Base-by-base conservation (phyloP, 2,329 filamentous ascomycete genomes). In the Neofusicoccum kwambonambiense region DNA sequence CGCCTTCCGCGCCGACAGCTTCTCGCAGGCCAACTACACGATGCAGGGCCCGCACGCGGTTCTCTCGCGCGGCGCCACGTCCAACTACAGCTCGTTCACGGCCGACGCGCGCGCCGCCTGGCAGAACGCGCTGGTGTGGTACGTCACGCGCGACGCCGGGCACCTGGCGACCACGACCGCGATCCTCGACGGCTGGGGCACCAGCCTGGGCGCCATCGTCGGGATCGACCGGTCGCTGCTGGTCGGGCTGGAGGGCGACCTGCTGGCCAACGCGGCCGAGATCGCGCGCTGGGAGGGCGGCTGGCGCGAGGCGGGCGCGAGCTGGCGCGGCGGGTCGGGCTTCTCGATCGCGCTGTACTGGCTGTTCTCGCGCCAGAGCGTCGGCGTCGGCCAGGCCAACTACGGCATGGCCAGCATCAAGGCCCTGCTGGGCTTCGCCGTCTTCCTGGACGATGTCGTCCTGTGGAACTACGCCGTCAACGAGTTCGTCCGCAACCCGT, bases 271-370 rank as follows among this genome's bases (percentile, higher is more conserved):
- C 39, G 78, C 78, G 0, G 79, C 78, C 0, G 79, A 81, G 68
- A 79, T 81, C 35, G 79, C 81, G 77, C 74, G 78, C 35, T 80
- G 77, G 76, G 79, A 81, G 65, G 78, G 77, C 7, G 69, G 70
- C 22, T 81, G 79, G 78, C 69, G 69, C 0, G 78, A 81, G 64
- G 34, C 66, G 2, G 76, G 77, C 1, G 72, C 76, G 0, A 69
- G 63, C n/a, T 73, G 69, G 69, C 66, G 70, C n/a, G 79, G 79
- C 2, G 73, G 73, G 0, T 70, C 68, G 1, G 78, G 78, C 1
- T 80, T 80, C 66, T 73, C 72, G 7, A 78, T 72, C 54, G 76
- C 79, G 69, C 69, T 80, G 1, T 81, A 80, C 66, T 79, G 78
- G 76, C 70, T 80, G 0, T 79, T 81, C 63, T 73, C 76, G 3